Base-by-base conservation (phyloP, 2,329 filamentous ascomycete species). In the Westerdykella ornata region DNA sequence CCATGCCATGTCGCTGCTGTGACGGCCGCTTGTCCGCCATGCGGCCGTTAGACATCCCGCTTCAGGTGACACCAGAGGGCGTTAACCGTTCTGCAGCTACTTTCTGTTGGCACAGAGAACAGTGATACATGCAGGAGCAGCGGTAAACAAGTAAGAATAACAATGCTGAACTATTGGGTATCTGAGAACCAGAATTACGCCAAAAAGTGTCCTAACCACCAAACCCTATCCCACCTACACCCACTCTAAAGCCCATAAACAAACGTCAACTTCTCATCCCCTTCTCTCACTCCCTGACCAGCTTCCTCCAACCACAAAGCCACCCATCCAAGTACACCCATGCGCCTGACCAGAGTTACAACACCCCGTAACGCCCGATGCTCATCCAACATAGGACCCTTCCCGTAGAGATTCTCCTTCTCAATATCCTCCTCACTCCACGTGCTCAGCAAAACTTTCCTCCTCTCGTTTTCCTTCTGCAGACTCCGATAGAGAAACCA, bases 201-300 rank as follows among this genome's bases (percentile, higher is more conserved):
- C 12, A 11, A 26, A 26, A 26, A 26, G n/a, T 2, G 20, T 9
- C 20, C 5, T 22, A 4, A 26, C 22, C 22, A 26, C 22, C 4
- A n/a, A n/a, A n/a, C n/a, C n/a, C n/a, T n/a, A n/a, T 26, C 22
- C 4, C 8, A 26, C 22, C 22, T n/a, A n/a, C n/a, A n/a, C n/a
- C n/a, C n/a, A n/a, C 22, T 11, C 22, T 41, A 60, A 18, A 64
- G 42, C 9, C 68, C 66, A 46, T 72, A 73, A 36, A 65, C 50
- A 51, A 71, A 73, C 0, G 70, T 73, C 36, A 72, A 48, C 54
- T 62, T 71, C 54, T 72, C 69, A 39, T 73, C 70, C 4, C 70
- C 71, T 19, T 65, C 52, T 46, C 64, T 57, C 6, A 63, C 57
- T 15, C 62, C 53, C 9, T 49, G 49, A 1, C 54, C 59, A n/a